Percentiles rank a stretch among this genome's conserved stretches.
Evolutionary conservation across 768 basidiomycete genomes (phyloP).

Genomic region (Russula brevipes): DNA sequence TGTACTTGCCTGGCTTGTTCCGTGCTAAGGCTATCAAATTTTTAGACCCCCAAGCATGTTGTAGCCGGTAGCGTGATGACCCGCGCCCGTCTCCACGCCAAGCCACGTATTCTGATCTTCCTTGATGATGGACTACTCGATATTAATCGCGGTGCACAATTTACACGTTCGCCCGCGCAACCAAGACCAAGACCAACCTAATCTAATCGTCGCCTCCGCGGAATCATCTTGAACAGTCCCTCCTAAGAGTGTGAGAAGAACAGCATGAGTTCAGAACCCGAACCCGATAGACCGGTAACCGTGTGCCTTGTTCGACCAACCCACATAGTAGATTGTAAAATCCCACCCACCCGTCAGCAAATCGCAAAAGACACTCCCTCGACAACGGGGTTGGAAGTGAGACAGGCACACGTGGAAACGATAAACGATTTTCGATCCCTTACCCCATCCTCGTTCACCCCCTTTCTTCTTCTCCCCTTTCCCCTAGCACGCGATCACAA

Average conservation of each 20-base stretch:
- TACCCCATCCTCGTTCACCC: no score
- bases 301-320: background rate
- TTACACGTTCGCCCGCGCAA: no score
- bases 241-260: background rate
- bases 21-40: background rate
- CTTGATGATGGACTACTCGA: no score
- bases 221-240: background rate
- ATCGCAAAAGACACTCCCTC: slow-evolving; percentile 15
- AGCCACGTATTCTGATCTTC: no score
- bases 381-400: background rate
- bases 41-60: background rate
- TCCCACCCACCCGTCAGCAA: slow-evolving; percentile 1
- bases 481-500: no score
- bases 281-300: background rate
- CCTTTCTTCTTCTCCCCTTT: no score
- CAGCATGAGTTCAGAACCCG: background rate
- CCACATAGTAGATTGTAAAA: no score
- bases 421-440: background rate
- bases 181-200: no score
- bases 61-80: no score
- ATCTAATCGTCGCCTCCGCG: background rate
- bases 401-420: background rate
- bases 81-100: no score
- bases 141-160: no score
- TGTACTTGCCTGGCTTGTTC: no score